A percentile compares a stretch with the other conserved stretches of the same genome.
Evolutionary conservation across 163 green algal genomes (phyloP).

Genomic region (Scenedesmus sp.): DNA sequence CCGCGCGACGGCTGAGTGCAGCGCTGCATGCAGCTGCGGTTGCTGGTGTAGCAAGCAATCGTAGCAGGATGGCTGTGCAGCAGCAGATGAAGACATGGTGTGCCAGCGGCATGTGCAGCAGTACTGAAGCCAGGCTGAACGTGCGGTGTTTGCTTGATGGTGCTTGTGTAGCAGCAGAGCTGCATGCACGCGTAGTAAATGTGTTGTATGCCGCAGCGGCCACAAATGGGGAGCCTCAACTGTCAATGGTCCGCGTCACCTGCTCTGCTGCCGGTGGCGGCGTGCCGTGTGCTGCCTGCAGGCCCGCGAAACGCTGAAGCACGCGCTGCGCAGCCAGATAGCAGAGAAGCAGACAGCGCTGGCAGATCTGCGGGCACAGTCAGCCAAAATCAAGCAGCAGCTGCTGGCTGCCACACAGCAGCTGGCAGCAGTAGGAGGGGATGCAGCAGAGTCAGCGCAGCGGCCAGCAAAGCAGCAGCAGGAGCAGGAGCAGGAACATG

Average conservation of each 20-base stretch:
- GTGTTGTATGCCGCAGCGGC: too few species aligned
- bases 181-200: too few species aligned
- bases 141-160: too few species aligned
- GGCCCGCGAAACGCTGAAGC: conserved; percentile 35
- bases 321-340: conserved; percentile 34
- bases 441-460: conserved; percentile 47
- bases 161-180: too few species aligned
- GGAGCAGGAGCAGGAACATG: neutral
- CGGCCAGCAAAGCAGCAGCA: neutral
- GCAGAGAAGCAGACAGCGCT: conserved; percentile 41
- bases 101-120: too few species aligned
- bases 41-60: neutral
- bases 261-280: neutral
- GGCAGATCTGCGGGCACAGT: neutral
- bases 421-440: conserved; percentile 31
- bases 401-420: neutral
- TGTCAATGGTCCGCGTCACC: neutral
- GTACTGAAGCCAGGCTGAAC: too few species aligned
- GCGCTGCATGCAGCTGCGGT: neutral
- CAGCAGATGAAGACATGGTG: too few species aligned
- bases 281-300: conserved; percentile 11
- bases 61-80: too few species aligned
- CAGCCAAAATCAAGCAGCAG: neutral
- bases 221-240: neutral
- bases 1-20: neutral